phyloP scores from a whole-genome alignment of 148 eudicot genomes.

The Fagopyrum esculentum region DNA sequence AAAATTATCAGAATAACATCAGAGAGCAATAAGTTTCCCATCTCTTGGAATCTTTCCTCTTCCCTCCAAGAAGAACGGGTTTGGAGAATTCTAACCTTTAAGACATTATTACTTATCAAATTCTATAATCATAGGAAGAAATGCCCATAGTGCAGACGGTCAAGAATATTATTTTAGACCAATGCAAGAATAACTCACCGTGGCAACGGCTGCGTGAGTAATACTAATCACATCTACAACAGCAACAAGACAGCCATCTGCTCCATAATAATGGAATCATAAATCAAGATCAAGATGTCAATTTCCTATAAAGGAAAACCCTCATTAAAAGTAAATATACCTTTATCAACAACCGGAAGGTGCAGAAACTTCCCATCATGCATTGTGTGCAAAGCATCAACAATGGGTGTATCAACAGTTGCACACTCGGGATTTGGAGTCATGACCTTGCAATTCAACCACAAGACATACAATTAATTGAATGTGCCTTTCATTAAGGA shows the following conservation, averaged over 20 bases:
- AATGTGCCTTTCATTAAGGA: constrained; percentile 6
- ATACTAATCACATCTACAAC: constrained; percentile 92
- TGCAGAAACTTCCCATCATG: constrained; percentile 93
- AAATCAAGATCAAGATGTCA: constrained; percentile 12
- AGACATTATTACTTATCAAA: not conserved
- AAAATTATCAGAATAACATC: not conserved
- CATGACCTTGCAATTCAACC: constrained; percentile 53
- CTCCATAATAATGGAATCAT: constrained; percentile 19
- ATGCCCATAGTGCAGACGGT: not conserved
- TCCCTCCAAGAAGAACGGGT: not conserved
- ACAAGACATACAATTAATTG: constrained; percentile 13
- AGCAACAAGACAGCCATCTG: constrained; percentile 80
- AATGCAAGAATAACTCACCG: constrained; percentile 48
- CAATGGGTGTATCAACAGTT: constrained; percentile 82
- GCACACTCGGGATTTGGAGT: constrained; percentile 99
- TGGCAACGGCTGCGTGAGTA: constrained; percentile 89
- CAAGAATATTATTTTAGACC: not conserved
- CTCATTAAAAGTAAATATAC: constrained; percentile 26
- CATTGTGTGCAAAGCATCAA: constrained; percentile 97
- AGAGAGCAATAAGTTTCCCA: not conserved
- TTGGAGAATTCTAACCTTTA: not conserved
- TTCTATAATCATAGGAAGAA: not conserved
- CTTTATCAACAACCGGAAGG: constrained; percentile 92
- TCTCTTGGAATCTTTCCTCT: not conserved
- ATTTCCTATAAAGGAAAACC: not conserved